Percentiles rank a stretch among this genome's conserved stretches.
Evolutionary conservation across 176 grass and related monocot genomes (phyloP).

Genomic region (Oryza brachyantha): DNA sequence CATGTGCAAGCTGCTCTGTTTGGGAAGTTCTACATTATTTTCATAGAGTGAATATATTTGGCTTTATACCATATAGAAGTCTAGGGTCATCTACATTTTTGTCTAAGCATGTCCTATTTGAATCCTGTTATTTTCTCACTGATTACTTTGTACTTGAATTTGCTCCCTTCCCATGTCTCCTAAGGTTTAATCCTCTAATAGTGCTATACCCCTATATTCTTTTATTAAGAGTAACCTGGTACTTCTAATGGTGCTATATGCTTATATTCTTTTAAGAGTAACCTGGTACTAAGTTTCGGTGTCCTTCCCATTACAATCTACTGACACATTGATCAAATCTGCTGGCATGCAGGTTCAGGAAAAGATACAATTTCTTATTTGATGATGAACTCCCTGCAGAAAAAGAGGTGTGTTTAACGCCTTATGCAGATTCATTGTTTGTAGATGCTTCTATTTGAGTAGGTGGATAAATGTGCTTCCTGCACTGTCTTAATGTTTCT

Average conservation of each 20-base stretch:
- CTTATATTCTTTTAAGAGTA: too few relatives aligned
- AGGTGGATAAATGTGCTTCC: background rate
- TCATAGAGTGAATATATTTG: background rate
- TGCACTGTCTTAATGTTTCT: slow-evolving; percentile 7
- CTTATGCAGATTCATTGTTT: slow-evolving; percentile 1
- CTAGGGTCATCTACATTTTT: background rate
- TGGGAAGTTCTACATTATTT: background rate
- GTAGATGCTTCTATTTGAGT: background rate
- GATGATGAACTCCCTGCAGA: slow-evolving; percentile 74
- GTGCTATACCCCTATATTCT: slow-evolving; percentile 11
- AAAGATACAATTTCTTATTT: slow-evolving; percentile 87
- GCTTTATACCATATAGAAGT: background rate
- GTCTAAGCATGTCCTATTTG: background rate
- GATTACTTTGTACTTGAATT: background rate
- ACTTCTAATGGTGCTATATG: too few relatives aligned
- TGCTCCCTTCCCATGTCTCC: background rate
- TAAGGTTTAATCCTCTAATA: background rate
- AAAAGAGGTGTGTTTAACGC: slow-evolving; percentile 55
- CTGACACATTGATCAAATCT: slow-evolving; percentile 21
- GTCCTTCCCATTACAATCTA: background rate
- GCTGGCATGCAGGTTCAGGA: slow-evolving; percentile 62
- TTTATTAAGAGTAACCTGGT: too few relatives aligned
- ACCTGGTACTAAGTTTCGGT: background rate
- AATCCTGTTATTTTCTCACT: background rate
- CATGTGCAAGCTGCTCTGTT: background rate